Conservation (phyloP, 2,329 filamentous ascomycete genomes). For the Colletotrichum godetiae region DNA sequence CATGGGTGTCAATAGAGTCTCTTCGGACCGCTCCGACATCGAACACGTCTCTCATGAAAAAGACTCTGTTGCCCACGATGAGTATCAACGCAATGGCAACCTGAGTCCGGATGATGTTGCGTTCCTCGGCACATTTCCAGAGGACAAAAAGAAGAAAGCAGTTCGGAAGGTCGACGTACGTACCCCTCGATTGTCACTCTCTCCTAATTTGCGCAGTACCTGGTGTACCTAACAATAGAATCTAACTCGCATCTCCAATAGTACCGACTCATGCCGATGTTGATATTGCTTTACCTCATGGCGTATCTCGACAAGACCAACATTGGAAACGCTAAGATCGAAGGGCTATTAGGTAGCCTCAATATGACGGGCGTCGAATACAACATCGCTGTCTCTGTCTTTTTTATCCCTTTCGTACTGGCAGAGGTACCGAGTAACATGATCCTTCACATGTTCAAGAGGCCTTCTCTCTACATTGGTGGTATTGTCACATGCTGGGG, state of each 20-base stretch:
- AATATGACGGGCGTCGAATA: conserved; percentile 65
- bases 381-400: conserved; percentile 68
- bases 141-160: conserved; percentile 43
- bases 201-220: neutral
- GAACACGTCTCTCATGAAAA: conserved; percentile 42
- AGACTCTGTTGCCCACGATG: conserved; percentile 38
- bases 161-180: conserved; percentile 45
- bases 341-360: conserved; percentile 64
- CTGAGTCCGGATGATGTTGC: conserved; percentile 43
- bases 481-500: conserved; percentile 49
- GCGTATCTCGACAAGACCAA: conserved; percentile 47
- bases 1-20: conserved; percentile 32
- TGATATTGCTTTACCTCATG: conserved; percentile 45
- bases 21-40: conserved; percentile 37
- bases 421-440: conserved; percentile 53
- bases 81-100: conserved; percentile 34
- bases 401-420: conserved; percentile 72
- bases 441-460: conserved; percentile 50
- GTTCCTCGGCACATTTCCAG: conserved; percentile 45
- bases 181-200: neutral
- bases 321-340: conserved; percentile 64
- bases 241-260: conserved; percentile 17
- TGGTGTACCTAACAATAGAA: too few relatives aligned
- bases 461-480: conserved; percentile 57
- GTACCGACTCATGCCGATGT: conserved; percentile 43